Conservation (phyloP, 164 flowering plant species). For the Vitis riparia region DNA sequence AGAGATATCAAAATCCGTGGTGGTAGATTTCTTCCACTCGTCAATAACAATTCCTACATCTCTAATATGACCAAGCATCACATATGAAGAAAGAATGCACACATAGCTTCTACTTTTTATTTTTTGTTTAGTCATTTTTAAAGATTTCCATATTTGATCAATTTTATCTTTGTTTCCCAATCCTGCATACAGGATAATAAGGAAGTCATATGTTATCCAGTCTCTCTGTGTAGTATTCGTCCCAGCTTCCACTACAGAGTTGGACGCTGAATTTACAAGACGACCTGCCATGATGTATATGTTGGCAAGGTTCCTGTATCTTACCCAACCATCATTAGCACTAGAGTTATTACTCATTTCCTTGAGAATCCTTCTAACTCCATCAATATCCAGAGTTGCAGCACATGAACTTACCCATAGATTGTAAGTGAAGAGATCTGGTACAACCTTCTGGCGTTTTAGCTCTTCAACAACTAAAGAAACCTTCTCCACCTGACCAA, state of each 20-base stretch:
- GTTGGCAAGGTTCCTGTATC: conserved; percentile 56
- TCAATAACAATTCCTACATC: conserved; percentile 69
- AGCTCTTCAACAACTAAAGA: conserved; percentile 62
- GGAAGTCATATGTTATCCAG: conserved; percentile 89
- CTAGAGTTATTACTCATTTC: conserved; percentile 58
- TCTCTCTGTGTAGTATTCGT: conserved; percentile 67
- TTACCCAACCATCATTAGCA: conserved; percentile 54
- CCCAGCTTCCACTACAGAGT: conserved; percentile 56
- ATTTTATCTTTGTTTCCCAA: conserved; percentile 64
- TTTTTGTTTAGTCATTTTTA: conserved; percentile 67
- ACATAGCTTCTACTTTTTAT: conserved; percentile 72
- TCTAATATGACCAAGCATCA: conserved; percentile 69
- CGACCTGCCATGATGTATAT: conserved; percentile 53
- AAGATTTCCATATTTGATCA: conserved; percentile 78
- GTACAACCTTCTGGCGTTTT: conserved; percentile 50
- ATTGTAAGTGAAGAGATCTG: conserved; percentile 86
- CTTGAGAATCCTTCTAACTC: conserved; percentile 54
- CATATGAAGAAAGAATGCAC: conserved; percentile 67
- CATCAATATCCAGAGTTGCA: conserved; percentile 59
- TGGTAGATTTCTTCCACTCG: conserved; percentile 71
- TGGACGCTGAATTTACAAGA: conserved; percentile 42
- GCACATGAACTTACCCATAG: conserved; percentile 90
- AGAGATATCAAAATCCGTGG: conserved; percentile 47
- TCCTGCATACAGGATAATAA: conserved; percentile 65
- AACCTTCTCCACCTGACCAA: conserved; percentile 79